Evolutionary conservation across 345 rosid genomes (phyloP), one percentile per base, ranked within the genome.

Genomic region (Gossypium arboreum): DNA sequence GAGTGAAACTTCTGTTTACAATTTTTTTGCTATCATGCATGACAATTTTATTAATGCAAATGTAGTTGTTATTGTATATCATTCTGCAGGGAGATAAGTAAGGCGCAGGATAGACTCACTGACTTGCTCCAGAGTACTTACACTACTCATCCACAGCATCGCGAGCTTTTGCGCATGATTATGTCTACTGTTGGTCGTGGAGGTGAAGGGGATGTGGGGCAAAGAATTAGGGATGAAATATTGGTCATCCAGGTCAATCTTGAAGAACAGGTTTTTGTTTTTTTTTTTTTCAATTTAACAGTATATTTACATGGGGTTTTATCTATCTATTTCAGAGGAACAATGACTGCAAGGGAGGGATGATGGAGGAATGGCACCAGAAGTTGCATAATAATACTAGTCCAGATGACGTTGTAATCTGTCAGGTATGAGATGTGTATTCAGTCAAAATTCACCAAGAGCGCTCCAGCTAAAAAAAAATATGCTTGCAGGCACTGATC

Each of bases 281-380:
- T 76, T 74, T 67, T 12, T 74, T 67, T n/a, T 75, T 71, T 71
- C 73, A 29, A 16, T 63, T 75, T 69, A 65, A 48, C 58, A 50
- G 66, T 78, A 66, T 52, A 75, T 60, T 74, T 64, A 15, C 68
- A 65, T 18, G 47, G 56, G 9, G 5, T 2, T 18, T 43, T 43
- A 62, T 61, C 73, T 66, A 64, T 63, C 65, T 59, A 68, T 78
- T 80, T 75, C 85, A 95, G 99, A 91, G 99, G 75, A 88, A 93
- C 18, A 95, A 95, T 88, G 79, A 86, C 34, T 95, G 99, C 87
- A 90, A 91, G 83, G 99, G 99, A 81, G 98, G 91, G 82, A 90
- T 95, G 84, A 95, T 95, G 98, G 99, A 95, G 86, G 97, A 95
- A 84, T 95, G 99, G 99, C 99, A 95, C 88, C 99, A 95, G 85